Evolutionary conservation across 495 filamentous ascomycete genomes (phyloP).

Genomic region (Xylaria cubensis): DNA sequence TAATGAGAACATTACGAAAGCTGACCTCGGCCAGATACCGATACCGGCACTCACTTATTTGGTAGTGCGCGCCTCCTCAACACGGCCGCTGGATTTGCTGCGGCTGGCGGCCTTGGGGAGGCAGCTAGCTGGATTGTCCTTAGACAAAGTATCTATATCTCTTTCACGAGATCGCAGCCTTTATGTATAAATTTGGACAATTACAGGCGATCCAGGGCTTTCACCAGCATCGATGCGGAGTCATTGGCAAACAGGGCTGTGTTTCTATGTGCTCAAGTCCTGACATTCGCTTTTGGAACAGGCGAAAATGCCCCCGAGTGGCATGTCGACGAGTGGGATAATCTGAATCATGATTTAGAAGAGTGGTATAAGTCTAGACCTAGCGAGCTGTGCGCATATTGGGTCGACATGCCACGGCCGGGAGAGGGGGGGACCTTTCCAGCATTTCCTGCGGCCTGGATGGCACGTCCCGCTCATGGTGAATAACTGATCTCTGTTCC

Average conservation of each 20-base stretch:
- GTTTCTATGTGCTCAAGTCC: background rate
- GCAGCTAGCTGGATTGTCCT: slow-evolving; percentile 46
- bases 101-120: slow-evolving; percentile 37
- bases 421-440: background rate
- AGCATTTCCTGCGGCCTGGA: background rate
- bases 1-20: slow-evolving; percentile 11
- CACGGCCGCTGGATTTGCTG: slow-evolving; percentile 32
- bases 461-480: background rate
- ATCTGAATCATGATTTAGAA: background rate
- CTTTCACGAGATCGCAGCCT: slow-evolving; percentile 43
- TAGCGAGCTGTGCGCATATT: background rate
- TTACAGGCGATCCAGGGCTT: background rate
- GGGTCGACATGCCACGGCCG: background rate
- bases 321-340: background rate
- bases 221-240: background rate
- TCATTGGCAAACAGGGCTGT: background rate
- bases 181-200: background rate
- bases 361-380: background rate
- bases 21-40: slow-evolving; percentile 32
- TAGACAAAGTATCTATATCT: slow-evolving; percentile 48
- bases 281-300: background rate
- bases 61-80: slow-evolving; percentile 18
- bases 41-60: slow-evolving; percentile 27
- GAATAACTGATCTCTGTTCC: background rate
- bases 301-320: background rate